These are phyloP conservation scores for Puya raimondii DNA, from an alignment of 176 grass and related monocot genomes.

Conservation along the genomic window DNA sequence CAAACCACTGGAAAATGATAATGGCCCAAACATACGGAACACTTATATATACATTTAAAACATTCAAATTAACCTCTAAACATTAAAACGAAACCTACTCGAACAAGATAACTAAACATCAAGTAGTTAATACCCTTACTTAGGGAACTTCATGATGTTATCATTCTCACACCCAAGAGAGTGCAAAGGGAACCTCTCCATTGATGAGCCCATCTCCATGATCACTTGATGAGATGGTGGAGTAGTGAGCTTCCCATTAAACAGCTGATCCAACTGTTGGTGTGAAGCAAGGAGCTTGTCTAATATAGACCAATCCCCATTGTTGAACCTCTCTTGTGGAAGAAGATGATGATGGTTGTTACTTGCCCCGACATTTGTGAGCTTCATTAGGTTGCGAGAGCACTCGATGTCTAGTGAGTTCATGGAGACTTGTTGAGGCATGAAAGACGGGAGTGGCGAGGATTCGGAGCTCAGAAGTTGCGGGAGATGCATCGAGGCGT, in stretches of 20 bases:
- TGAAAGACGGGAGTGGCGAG: constrained; percentile 13
- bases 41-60: constrained; percentile 40
- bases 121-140: constrained; percentile 32
- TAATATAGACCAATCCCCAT: constrained; percentile 80
- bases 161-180: constrained; percentile 49
- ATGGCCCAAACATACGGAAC: constrained; percentile 16
- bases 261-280: constrained; percentile 75
- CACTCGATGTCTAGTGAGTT: constrained; percentile 47
- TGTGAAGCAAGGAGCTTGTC: constrained; percentile 95
- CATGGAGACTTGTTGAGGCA: constrained; percentile 26
- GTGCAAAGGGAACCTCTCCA: constrained; percentile 58
- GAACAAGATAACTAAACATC: constrained; percentile 24
- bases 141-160: constrained; percentile 64
- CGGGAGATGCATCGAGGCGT: constrained; percentile 70
- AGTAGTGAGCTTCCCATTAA: constrained; percentile 42
- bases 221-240: constrained; percentile 33
- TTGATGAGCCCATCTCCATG: constrained; percentile 33
- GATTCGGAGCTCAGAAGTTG: constrained; percentile 68
- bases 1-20: constrained; percentile 19
- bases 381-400: constrained; percentile 69
- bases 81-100: background rate
- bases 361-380: constrained; percentile 25
- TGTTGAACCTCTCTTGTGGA: constrained; percentile 23
- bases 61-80: constrained; percentile 14
- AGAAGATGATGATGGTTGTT: constrained; percentile 3